Base-by-base conservation (phyloP, 2,329 filamentous ascomycete species). In the Talaromyces sp. region DNA sequence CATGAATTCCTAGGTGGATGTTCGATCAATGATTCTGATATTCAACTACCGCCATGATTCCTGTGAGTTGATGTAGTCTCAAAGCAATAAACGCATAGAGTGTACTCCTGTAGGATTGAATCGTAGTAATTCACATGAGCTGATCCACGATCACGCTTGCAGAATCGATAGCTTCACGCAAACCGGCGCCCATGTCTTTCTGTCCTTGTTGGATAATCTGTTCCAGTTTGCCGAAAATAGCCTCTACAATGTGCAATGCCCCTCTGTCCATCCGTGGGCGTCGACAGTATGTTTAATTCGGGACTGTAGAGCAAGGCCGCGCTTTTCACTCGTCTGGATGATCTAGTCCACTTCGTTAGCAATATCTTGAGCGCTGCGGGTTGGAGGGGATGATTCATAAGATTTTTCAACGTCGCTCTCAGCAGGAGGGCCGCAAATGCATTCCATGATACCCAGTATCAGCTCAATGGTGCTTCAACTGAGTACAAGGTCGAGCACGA, bases 111-210 rank as follows among this genome's bases (percentile, higher is more conserved):
- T 38, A 17, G 6, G 5, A 35, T 5, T 35, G 4, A 35, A 13
- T 14, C 13, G 11, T 9, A 38, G 17, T 7, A 38, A 8, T 38
- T n/a, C 5, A 9, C 6, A 7, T 13, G 19, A 13, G 19, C 8
- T 1, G 3, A 46, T 46, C 14, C 17, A 50, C 41, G 14, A 31
- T 14, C 14, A 1, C 8, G 1, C 46, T 65, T 1, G 66, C 64
- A 19, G 51, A 59, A 1, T 52, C 31, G 3, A 68, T 53, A 1
- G 67, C 64, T 8, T 67, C 59, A 19, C 51, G 51, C n/a, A 67
- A 58, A 8, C 62, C 60, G 17, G 58, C 27, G 10, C 66, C 65
- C 58, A 67, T 62, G 17, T 50, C 41, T 9, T 55, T 21, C 9
- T 61, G 53, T 9, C 64, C 62, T 8, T 55, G n/a, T 17, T 58